Evolutionary conservation across 768 basidiomycete genomes (phyloP).

Genomic region (Amanita subjunquillea): DNA sequence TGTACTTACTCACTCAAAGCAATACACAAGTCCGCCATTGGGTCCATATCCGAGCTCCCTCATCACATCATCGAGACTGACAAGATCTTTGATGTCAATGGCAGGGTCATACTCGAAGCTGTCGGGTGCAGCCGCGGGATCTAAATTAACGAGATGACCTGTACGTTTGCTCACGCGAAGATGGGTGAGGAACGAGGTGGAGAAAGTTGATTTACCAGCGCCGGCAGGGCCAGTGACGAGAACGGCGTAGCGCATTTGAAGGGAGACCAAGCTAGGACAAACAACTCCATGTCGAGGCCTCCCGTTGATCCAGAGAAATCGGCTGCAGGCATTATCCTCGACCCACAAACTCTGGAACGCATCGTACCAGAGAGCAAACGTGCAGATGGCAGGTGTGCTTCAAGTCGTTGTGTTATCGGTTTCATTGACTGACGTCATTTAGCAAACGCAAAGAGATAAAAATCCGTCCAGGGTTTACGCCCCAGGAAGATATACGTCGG

Average conservation of each 20-base stretch:
- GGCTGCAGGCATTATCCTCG: constrained; percentile 70
- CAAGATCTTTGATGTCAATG: constrained; percentile 89
- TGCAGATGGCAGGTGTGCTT: constrained; percentile 75
- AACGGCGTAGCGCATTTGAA: constrained; percentile 75
- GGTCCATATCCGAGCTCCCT: constrained; percentile 89
- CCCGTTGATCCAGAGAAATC: constrained; percentile 64
- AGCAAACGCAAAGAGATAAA: constrained; percentile 84
- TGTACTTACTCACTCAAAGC: constrained; percentile 92
- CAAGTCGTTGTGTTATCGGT: constrained; percentile 6
- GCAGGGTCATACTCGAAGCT: constrained; percentile 89
- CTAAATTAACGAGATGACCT: constrained; percentile 92
- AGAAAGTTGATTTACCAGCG: constrained; percentile 95
- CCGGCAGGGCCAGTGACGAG: constrained; percentile 94
- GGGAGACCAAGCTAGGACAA: constrained; percentile 1
- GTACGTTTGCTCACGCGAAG: constrained; percentile 71
- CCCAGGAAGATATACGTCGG: constrained; percentile 85
- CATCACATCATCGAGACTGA: constrained; percentile 95
- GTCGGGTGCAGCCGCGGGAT: constrained; percentile 81
- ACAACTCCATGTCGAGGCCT: constrained; percentile 57
- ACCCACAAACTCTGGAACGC: constrained; percentile 79
- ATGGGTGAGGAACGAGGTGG: constrained; percentile 81
- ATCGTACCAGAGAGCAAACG: constrained; percentile 81
- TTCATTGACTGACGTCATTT: constrained; percentile 10
- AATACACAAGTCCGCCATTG: constrained; percentile 94
- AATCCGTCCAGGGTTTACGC: constrained; percentile 88